phyloP scores from a whole-genome alignment of 768 basidiomycete genomes.

The Calocybe indica region DNA sequence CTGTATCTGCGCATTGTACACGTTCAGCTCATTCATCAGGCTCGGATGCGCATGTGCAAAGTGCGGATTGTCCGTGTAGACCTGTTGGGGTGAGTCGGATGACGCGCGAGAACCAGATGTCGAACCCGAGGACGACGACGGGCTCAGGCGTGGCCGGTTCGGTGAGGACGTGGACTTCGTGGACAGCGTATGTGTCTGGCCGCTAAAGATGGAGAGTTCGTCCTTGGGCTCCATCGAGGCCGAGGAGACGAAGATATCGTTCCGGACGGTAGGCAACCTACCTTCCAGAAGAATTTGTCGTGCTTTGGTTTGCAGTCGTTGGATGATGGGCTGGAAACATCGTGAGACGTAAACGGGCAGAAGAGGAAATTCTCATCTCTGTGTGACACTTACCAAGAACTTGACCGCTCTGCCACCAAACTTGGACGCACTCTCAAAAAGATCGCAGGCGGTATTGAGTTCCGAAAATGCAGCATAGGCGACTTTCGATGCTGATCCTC shows the following conservation, averaged over 20 bases:
- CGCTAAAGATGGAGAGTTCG: slow-evolving; percentile 71
- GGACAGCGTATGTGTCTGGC: slow-evolving; percentile 60
- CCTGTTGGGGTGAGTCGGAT: neutral
- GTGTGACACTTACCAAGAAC: slow-evolving; percentile 47
- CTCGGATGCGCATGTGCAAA: slow-evolving; percentile 51
- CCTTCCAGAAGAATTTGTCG: slow-evolving; percentile 46
- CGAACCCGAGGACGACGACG: slow-evolving; percentile 15
- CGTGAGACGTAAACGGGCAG: neutral
- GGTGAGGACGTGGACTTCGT: slow-evolving; percentile 31
- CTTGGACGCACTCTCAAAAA: slow-evolving; percentile 58
- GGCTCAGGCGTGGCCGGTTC: slow-evolving; percentile 1
- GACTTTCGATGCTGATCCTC: slow-evolving; percentile 59
- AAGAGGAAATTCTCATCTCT: neutral
- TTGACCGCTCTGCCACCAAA: slow-evolving; percentile 66
- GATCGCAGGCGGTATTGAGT: slow-evolving; percentile 51
- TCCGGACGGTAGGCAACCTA: slow-evolving; percentile 35
- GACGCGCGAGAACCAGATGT: slow-evolving; percentile 23
- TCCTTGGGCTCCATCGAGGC: slow-evolving; percentile 44
- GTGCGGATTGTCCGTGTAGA: slow-evolving; percentile 25
- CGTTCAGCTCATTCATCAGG: slow-evolving; percentile 47
- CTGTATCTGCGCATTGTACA: slow-evolving; percentile 50
- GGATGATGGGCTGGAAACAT: slow-evolving; percentile 51
- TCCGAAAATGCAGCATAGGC: slow-evolving; percentile 67
- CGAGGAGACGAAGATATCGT: slow-evolving; percentile 57
- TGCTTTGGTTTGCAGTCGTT: slow-evolving; percentile 56